These are phyloP conservation scores for Malassezia restricta DNA, from an alignment of 1,284 basidiomycete species.

Conservation along the genomic window DNA sequence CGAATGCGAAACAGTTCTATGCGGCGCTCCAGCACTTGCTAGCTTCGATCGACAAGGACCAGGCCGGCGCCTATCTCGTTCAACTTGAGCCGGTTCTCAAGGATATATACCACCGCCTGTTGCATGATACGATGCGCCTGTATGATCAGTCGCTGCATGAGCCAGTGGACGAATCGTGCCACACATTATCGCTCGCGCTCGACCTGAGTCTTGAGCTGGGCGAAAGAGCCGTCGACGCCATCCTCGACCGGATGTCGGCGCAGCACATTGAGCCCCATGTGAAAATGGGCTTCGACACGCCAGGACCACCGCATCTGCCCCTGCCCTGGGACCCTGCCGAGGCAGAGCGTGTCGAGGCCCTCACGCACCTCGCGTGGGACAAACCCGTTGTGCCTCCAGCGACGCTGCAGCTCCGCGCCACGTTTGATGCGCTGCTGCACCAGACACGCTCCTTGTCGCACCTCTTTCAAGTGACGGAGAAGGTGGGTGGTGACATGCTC, in stretches of 20 bases:
- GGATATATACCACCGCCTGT: neutral
- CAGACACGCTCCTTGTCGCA: neutral
- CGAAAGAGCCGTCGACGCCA: neutral
- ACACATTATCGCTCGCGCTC: neutral
- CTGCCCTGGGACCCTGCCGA: neutral
- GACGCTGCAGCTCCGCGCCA: neutral
- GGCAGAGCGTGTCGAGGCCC: neutral
- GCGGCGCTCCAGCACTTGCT: neutral
- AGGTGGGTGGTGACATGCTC: neutral
- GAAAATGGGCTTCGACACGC: neutral
- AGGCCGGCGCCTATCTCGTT: neutral
- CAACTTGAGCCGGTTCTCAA: neutral
- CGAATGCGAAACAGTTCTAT: neutral
- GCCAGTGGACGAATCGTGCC: neutral
- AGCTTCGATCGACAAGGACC: neutral
- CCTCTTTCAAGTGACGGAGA: constrained; percentile 2
- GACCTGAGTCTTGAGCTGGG: neutral
- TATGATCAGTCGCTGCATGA: neutral
- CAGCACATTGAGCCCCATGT: neutral
- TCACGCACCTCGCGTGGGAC: neutral
- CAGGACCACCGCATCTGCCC: neutral
- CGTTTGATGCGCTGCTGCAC: constrained; percentile 3
- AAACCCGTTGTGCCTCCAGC: neutral
- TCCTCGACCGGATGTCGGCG: neutral
- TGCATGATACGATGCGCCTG: neutral